Evolutionary conservation across 2,329 filamentous ascomycete genomes (phyloP).

Genomic region (Blastomyces emzantsi): DNA sequence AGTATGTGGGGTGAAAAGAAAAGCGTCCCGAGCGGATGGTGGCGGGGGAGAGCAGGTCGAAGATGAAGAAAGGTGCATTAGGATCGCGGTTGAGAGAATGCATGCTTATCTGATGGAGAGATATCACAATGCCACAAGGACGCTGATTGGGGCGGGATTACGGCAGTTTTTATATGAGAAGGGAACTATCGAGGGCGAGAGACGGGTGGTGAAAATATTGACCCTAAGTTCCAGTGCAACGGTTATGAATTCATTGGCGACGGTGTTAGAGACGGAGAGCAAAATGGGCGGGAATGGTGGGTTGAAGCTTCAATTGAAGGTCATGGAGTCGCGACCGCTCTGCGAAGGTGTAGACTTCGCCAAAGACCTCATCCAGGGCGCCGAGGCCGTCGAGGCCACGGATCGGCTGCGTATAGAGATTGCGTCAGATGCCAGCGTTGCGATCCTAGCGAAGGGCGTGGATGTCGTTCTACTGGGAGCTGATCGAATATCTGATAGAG

Average conservation of each 20-base stretch:
- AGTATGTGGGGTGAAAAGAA: neutral
- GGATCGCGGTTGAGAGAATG: conserved; percentile 7
- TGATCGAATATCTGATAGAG: conserved; percentile 50
- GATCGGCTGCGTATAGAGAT: conserved; percentile 39
- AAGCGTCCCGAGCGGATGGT: neutral
- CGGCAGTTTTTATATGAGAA: conserved; percentile 12
- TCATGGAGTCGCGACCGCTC: conserved; percentile 59
- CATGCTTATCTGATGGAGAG: conserved; percentile 19
- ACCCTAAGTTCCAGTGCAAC: conserved; percentile 58
- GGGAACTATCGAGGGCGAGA: conserved; percentile 11
- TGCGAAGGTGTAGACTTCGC: conserved; percentile 56
- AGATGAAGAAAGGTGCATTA: neutral
- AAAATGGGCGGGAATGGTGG: neutral
- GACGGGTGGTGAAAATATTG: conserved; percentile 40
- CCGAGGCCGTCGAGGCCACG: conserved; percentile 20
- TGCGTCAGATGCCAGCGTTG: conserved; percentile 53
- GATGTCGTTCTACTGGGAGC: conserved; percentile 56
- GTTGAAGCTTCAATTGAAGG: conserved; percentile 37
- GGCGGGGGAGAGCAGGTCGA: neutral
- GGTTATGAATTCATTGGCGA: conserved; percentile 31
- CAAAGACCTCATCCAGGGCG: conserved; percentile 29
- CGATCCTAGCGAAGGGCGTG: conserved; percentile 43
- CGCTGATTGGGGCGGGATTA: conserved; percentile 23
- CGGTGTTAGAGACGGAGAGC: conserved; percentile 9
- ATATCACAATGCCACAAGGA: conserved; percentile 3